phyloP scores from a whole-genome alignment of 768 basidiomycete genomes.

The Russula earlei region DNA sequence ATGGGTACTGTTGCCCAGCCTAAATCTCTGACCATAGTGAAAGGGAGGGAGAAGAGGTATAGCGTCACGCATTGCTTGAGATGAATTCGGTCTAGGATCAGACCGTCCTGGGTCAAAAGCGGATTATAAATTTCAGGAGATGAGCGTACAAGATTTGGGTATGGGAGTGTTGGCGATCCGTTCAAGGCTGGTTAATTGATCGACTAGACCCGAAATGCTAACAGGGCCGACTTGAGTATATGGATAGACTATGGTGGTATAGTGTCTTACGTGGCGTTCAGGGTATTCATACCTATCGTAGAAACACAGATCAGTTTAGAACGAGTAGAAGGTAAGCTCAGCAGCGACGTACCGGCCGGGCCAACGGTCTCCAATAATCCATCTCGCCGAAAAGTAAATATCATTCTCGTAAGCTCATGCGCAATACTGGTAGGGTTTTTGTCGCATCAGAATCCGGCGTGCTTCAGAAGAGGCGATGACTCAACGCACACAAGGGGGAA shows the following conservation, averaged over 20 bases:
- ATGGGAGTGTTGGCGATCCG: slow-evolving; percentile 85
- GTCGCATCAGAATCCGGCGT: not conserved
- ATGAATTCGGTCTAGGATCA: slow-evolving; percentile 67
- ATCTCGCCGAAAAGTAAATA: slow-evolving; percentile 70
- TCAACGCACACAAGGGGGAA: slow-evolving; percentile 63
- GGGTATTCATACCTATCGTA: slow-evolving; percentile 57
- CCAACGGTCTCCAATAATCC: slow-evolving; percentile 85
- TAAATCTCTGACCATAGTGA: slow-evolving; percentile 74
- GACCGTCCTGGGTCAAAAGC: slow-evolving; percentile 1
- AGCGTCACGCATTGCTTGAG: slow-evolving; percentile 92
- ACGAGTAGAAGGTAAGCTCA: not conserved
- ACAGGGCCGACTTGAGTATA: not conserved
- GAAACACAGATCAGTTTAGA: not conserved
- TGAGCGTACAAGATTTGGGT: slow-evolving; percentile 55
- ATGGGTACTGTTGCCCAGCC: slow-evolving; percentile 81
- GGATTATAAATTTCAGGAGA: not conserved
- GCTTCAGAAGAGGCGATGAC: slow-evolving; percentile 22
- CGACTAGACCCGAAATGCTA: slow-evolving; percentile 74
- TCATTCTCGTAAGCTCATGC: slow-evolving; percentile 60
- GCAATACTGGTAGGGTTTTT: slow-evolving; percentile 45
- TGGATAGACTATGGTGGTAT: not conserved
- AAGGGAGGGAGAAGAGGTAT: slow-evolving; percentile 85
- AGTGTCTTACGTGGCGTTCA: slow-evolving; percentile 51
- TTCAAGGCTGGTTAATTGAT: slow-evolving; percentile 81
- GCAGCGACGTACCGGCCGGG: slow-evolving; percentile 53